Base-by-base conservation (phyloP, 306 rosid genomes). In the Malus domestica region DNA sequence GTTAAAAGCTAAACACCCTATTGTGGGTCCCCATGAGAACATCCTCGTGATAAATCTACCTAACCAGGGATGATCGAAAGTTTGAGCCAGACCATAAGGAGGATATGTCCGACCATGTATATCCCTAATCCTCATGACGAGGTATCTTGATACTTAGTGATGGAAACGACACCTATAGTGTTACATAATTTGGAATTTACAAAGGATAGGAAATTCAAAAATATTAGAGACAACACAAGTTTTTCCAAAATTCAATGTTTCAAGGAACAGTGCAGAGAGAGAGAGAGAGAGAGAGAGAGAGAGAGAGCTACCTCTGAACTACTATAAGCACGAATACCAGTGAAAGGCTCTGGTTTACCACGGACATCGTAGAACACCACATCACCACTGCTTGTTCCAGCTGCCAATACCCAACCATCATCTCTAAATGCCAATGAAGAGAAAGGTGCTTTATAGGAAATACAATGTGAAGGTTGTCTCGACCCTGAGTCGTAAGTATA, bases 341-440 rank as follows among this genome's bases (percentile, higher is more conserved):
- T 92, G 79, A 89, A 83, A 68, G 99, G 99, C 83, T 93, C 93
- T 55, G 96, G 97, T 80, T 96, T 96, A 78, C 96, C 98, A 76
- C 98, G 98, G 67, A 96, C 93, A 80, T 96, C 98, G 70, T 93
- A 93, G 89, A 96, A 90, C 65, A 90, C 98, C 74, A 96, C 97
- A 49, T 91, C 90, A 44, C 99, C 99, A 73, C 90, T 93, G 87
- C 99, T 90, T 66, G 98, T 96, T 87, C 98, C 99, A 78, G 98
- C 98, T 67, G 96, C 97, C 62, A 96, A 91, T 87, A 90, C 88
- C 92, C 78, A 90, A 77, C 99, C 99, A 84, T 96, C 97, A 76
- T 93, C 99, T 88, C 88, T 86, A 83, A 87, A 96, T 84, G 94
- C 94, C 87, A 96, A 80, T 19, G 97, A 87, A 65, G 98, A 96